phyloP scores from a whole-genome alignment of 1,284 basidiomycete genomes.

The Cryptococcus sp. region DNA sequence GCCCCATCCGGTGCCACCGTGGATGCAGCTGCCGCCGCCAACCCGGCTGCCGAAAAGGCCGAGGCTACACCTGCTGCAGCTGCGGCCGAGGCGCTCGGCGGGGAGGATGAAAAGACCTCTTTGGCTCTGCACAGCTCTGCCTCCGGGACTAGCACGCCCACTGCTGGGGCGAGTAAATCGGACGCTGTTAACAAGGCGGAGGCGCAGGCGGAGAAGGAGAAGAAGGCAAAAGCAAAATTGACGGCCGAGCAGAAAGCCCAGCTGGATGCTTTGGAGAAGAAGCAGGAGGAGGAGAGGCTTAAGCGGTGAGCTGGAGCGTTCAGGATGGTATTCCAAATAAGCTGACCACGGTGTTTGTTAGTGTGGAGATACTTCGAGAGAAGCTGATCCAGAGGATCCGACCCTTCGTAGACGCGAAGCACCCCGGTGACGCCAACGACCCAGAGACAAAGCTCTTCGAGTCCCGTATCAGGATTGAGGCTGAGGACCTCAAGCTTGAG shows the following conservation, averaged over 20 bases:
- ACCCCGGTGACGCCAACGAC: constrained; percentile 81
- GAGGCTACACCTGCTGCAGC: constrained; percentile 18
- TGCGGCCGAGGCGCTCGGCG: constrained; percentile 12
- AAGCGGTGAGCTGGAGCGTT: constrained; percentile 54
- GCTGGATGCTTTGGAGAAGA: constrained; percentile 71
- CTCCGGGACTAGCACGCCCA: constrained; percentile 21
- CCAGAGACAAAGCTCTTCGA: constrained; percentile 76
- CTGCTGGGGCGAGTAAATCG: constrained; percentile 26
- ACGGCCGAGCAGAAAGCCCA: constrained; percentile 81
- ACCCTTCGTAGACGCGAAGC: constrained; percentile 82
- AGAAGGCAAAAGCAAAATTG: constrained; percentile 61
- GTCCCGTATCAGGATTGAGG: constrained; percentile 74
- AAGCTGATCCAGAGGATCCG: constrained; percentile 80
- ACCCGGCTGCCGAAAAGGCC: constrained; percentile 14
- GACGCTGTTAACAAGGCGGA: constrained; percentile 2
- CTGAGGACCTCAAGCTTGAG: constrained; percentile 95
- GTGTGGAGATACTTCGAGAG: constrained; percentile 61
- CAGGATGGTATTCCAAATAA: neutral
- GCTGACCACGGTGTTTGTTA: neutral
- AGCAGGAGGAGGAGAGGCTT: constrained; percentile 73
- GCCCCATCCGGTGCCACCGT: constrained; percentile 29
- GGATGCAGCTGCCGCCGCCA: constrained; percentile 24
- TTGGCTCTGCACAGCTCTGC: constrained; percentile 33
- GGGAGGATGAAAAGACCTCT: constrained; percentile 18
- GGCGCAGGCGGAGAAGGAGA: constrained; percentile 32